Conservation (phyloP, 768 basidiomycete species). For the Lyophyllum decastes region DNA sequence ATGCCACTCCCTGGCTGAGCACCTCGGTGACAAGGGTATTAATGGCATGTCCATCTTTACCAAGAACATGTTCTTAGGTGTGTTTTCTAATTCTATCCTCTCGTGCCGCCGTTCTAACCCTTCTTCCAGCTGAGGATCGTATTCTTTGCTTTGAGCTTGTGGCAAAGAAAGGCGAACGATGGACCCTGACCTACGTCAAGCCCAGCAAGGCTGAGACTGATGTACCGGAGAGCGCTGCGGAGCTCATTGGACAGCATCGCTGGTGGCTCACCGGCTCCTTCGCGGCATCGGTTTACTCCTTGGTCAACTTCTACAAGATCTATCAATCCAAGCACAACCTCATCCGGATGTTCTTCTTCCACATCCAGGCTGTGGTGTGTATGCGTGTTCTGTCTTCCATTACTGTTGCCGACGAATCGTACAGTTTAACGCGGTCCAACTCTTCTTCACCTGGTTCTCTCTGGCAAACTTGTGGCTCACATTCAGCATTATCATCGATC, state of each 20-base stretch:
- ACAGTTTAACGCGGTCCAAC: slow-evolving; percentile 81
- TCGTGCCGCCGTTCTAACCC: background rate
- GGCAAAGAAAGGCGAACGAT: slow-evolving; percentile 84
- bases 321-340: slow-evolving; percentile 87
- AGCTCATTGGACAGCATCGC: slow-evolving; percentile 92
- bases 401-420: background rate
- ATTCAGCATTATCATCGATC: no score
- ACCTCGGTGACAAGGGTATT: slow-evolving; percentile 90
- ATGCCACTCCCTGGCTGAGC: slow-evolving; percentile 85
- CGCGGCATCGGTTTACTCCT: slow-evolving; percentile 86
- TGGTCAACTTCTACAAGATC: slow-evolving; percentile 88
- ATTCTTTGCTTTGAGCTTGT: slow-evolving; percentile 97
- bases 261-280: slow-evolving; percentile 98
- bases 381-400: background rate
- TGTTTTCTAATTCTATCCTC: slow-evolving; percentile 5
- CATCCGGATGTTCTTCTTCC: slow-evolving; percentile 94
- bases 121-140: slow-evolving; percentile 77
- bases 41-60: slow-evolving; percentile 96
- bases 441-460: slow-evolving; percentile 93
- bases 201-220: slow-evolving; percentile 95
- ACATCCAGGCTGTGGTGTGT: slow-evolving; percentile 85
- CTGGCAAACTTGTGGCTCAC: no score
- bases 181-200: slow-evolving; percentile 91
- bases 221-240: slow-evolving; percentile 86
- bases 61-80: slow-evolving; percentile 55